phyloP scores from a whole-genome alignment of 306 rosid genomes.

The Erythrophleum fordii region DNA sequence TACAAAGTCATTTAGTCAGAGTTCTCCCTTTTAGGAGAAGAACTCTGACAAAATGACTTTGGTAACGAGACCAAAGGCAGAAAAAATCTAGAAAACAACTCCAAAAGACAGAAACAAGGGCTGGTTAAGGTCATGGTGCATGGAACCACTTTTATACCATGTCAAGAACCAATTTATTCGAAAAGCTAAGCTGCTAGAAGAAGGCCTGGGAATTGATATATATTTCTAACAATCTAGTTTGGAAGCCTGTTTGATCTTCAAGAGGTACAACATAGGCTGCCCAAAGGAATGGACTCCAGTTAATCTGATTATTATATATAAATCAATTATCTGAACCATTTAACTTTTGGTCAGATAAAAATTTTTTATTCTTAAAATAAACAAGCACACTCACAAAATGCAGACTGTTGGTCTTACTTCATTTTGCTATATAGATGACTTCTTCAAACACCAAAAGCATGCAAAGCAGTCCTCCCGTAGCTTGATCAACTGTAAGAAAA shows the following conservation, averaged over 20 bases:
- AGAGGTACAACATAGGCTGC: background rate
- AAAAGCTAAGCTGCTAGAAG: background rate
- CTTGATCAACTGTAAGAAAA: background rate
- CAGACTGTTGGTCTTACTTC: background rate
- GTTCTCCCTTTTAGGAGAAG: background rate
- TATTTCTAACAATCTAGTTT: background rate
- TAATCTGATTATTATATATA: background rate
- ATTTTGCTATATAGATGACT: background rate
- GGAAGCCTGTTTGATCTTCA: background rate
- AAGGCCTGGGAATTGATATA: background rate
- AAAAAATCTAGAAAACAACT: background rate
- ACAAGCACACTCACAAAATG: background rate
- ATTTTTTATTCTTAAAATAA: background rate
- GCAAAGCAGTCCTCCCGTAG: background rate
- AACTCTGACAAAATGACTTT: background rate
- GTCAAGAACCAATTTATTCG: background rate
- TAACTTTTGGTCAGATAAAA: background rate
- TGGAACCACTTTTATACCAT: background rate
- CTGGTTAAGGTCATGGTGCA: background rate
- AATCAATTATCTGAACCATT: background rate
- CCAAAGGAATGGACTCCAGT: background rate
- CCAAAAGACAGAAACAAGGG: background rate
- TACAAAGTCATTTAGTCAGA: background rate
- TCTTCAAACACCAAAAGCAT: background rate
- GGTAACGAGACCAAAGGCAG: background rate